Base-by-base conservation (phyloP, 169 alveolate genomes). In the Babesia caballi region DNA sequence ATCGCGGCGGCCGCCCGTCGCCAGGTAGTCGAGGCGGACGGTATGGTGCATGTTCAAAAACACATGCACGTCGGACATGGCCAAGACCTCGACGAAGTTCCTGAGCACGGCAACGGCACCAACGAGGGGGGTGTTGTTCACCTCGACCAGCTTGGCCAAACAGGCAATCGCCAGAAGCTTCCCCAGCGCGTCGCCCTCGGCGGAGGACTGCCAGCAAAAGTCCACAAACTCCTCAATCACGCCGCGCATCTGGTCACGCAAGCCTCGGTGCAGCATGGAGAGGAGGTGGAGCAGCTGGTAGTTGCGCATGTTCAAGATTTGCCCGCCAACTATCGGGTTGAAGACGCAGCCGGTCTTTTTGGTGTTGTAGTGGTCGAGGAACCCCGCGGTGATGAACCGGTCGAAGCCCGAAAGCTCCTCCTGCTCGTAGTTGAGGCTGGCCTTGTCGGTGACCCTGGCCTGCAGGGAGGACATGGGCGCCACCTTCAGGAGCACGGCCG, bases 41-140 rank as follows among this genome's bases (percentile, higher is more conserved):
- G 82, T 59, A 28, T 71, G 33, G 52, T 71, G 63, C 53, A 19
- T 71, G 17, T 28, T 56, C 21, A 71, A 50, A 19, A 71, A 71
- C 19, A 47, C 57, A 17, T 19, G 12, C 5, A 49, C 46, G 9
- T 58, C 82, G 23, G 4, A 19, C 4, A 0, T 21, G 4, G 54
- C 56, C 11, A 71, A 6, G 14, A 71, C 60, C 42, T 71, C 82
- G 11, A 71, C 28, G 17, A 61, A 59, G 14, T 25, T 19, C 53
- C 32, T 58, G 52, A 71, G 25, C 21, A 71, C 57, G 14, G 61
- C 50, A 9, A 42, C 67, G 11, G 54, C 73, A 15, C 74, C 82
- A 27, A 71, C 49, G 4, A 66, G 6, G 4, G 71, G 57, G 4
- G 66, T 57, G 19, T 47, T 30, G 25, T 32, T 30, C 30, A 36